A percentile compares a stretch with the other conserved stretches of the same genome.
Conservation (phyloP, 768 basidiomycete genomes). For the Vararia minispora region DNA sequence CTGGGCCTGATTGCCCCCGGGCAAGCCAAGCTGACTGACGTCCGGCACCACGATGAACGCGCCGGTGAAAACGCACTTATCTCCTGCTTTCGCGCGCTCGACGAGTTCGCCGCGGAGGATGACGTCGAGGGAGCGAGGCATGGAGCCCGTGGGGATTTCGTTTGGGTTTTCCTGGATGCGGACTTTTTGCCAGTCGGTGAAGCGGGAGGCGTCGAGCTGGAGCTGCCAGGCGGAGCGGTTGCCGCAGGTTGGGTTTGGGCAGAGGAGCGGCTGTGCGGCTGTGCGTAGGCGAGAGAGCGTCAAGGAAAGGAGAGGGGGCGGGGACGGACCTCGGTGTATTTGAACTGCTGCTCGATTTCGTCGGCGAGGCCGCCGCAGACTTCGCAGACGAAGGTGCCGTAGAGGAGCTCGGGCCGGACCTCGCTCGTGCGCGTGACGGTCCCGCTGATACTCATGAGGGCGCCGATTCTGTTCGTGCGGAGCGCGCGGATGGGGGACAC, state of each 20-base stretch:
- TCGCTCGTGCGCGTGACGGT: slow-evolving; percentile 97
- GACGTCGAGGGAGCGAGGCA: slow-evolving; percentile 96
- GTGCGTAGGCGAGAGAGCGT: slow-evolving; percentile 5
- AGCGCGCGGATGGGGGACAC: slow-evolving; percentile 93
- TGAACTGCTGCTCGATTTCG: slow-evolving; percentile 98
- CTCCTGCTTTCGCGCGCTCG: slow-evolving; percentile 97
- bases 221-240: slow-evolving; percentile 88
- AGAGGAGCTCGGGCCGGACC: slow-evolving; percentile 90
- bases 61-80: slow-evolving; percentile 96
- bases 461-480: slow-evolving; percentile 88
- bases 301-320: not conserved
- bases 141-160: slow-evolving; percentile 96
- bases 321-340: slow-evolving; percentile 81
- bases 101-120: slow-evolving; percentile 93
- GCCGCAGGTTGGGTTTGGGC: slow-evolving; percentile 90
- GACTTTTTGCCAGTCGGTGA: slow-evolving; percentile 99
- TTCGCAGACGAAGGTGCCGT: slow-evolving; percentile 89
- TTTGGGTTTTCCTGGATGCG: slow-evolving; percentile 98
- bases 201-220: slow-evolving; percentile 91
- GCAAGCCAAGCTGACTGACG: slow-evolving; percentile 89
- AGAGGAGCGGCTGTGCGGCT: slow-evolving; percentile 64
- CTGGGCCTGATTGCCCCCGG: slow-evolving; percentile 87
- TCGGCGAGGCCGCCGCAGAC: slow-evolving; percentile 77
- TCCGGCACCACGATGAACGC: slow-evolving; percentile 98
- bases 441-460: slow-evolving; percentile 89